phyloP scores from a whole-genome alignment of 2,329 filamentous ascomycete genomes.

The Cercospora nicotianae region DNA sequence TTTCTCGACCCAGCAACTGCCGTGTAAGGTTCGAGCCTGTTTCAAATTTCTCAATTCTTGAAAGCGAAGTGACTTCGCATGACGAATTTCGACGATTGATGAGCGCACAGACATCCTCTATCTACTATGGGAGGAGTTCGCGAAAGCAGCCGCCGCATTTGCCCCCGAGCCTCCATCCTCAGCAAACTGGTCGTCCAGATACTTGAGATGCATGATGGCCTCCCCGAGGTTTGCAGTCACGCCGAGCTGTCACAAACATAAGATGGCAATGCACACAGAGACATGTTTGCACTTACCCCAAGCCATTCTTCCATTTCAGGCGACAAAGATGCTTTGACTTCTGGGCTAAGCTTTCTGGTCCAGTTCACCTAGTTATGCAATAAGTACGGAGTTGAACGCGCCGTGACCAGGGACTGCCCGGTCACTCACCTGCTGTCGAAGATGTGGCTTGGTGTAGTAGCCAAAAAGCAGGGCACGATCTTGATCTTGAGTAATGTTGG shows the following conservation, averaged over 20 bases:
- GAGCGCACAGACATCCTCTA: not conserved
- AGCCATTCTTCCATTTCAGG: constrained; percentile 12
- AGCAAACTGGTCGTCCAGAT: not conserved
- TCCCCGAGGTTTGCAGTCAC: not conserved
- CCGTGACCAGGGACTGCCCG: not conserved
- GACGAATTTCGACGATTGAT: not conserved
- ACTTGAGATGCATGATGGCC: not conserved
- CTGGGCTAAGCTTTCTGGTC: constrained; percentile 16
- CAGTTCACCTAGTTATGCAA: constrained; percentile 19
- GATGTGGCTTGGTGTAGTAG: constrained; percentile 9
- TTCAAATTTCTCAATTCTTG: not conserved
- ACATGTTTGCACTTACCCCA: not conserved
- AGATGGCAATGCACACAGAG: not conserved
- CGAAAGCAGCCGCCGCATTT: not conserved
- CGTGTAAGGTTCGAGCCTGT: not conserved
- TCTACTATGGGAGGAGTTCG: not conserved
- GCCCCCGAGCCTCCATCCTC: not conserved
- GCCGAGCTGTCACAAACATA: not conserved
- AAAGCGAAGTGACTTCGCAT: not conserved
- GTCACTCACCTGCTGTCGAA: not conserved
- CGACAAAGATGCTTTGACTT: constrained; percentile 13
- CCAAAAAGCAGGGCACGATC: constrained; percentile 19
- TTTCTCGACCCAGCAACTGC: not conserved
- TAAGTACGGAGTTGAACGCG: not conserved
- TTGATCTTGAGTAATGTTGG: constrained; percentile 15